A percentile compares a stretch with the other conserved stretches of the same genome.
Evolutionary conservation across 805 yeast species (phyloP).

Genomic region (Ogataea nonfermentans): DNA sequence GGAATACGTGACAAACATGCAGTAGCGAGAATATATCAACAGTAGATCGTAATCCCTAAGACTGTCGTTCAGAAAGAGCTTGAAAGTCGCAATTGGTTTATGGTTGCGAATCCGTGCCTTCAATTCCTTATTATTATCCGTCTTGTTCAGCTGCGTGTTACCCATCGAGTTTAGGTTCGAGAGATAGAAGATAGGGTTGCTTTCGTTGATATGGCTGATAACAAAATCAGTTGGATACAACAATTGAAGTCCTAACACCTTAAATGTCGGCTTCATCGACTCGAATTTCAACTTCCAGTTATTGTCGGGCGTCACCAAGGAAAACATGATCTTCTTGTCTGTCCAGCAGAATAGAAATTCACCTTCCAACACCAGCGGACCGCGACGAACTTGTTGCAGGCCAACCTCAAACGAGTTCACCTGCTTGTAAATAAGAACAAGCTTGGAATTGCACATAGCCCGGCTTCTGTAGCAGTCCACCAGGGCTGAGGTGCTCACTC

Average conservation of each 20-base stretch:
- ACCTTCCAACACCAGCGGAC: conserved; percentile 55
- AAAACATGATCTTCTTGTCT: conserved; percentile 44
- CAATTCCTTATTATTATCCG: conserved; percentile 26
- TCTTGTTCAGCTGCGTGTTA: conserved; percentile 24
- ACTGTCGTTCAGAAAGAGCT: conserved; percentile 17
- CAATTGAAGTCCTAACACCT: conserved; percentile 24
- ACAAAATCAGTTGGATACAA: conserved; percentile 31
- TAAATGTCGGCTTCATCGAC: conserved; percentile 29
- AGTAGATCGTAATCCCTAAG: conserved; percentile 27
- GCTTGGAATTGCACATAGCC: conserved; percentile 39
- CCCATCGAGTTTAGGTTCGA: conserved; percentile 30
- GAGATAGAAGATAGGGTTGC: conserved; percentile 29
- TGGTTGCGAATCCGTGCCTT: conserved; percentile 27
- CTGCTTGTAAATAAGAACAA: conserved; percentile 35
- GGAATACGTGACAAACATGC: conserved; percentile 27
- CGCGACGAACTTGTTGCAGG: conserved; percentile 59
- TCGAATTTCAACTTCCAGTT: conserved; percentile 26
- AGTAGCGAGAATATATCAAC: conserved; percentile 30
- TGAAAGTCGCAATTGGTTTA: conserved; percentile 30
- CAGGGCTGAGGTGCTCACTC: conserved; percentile 62
- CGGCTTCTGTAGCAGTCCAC: conserved; percentile 51
- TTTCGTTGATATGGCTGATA: conserved; percentile 27
- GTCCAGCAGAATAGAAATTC: conserved; percentile 50
- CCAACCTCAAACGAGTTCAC: conserved; percentile 68
- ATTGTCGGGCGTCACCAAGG: conserved; percentile 27